Evolutionary conservation across 139 green algal species (phyloP).

Genomic region (Protoeuglena noctilucae): DNA sequence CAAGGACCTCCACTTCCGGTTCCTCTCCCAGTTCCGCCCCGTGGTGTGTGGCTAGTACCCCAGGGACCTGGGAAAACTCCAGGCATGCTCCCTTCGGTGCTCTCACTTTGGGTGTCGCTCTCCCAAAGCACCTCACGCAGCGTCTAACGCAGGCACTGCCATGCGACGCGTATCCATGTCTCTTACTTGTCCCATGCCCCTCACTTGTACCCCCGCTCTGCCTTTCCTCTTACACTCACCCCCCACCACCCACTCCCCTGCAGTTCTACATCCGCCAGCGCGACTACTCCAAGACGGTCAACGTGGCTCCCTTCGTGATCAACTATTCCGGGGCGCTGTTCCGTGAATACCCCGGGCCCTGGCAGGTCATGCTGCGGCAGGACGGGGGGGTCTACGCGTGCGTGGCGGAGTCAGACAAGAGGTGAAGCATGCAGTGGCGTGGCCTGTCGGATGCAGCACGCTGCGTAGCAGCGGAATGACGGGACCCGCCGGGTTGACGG

Average conservation of each 20-base stretch:
- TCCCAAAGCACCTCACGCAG: too few species aligned
- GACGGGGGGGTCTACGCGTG: background rate
- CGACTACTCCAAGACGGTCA: conserved; percentile 41
- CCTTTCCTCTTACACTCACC: too few species aligned
- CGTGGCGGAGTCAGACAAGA: background rate
- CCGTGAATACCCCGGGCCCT: conserved; percentile 76
- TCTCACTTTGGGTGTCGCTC: too few species aligned
- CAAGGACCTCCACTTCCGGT: conserved; percentile 66
- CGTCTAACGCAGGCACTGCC: too few species aligned
- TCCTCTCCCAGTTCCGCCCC: conserved; percentile 55
- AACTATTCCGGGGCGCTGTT: conserved; percentile 83
- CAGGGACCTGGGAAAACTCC: too few species aligned
- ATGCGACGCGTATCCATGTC: too few species aligned
- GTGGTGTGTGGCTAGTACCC: too few species aligned
- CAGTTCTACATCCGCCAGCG: background rate
- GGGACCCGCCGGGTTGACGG: background rate
- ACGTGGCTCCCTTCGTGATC: conserved; percentile 67
- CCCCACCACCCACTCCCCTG: too few species aligned
- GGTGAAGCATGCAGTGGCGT: conserved; percentile 43
- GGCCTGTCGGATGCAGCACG: background rate
- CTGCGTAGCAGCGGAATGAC: background rate
- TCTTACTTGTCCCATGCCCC: too few species aligned
- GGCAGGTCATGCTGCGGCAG: conserved; percentile 43
- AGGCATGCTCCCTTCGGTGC: too few species aligned
- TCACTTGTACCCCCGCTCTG: too few species aligned